Evolutionary conservation across 2,329 filamentous ascomycete genomes (phyloP).

Genomic region (Huntiella savannae): DNA sequence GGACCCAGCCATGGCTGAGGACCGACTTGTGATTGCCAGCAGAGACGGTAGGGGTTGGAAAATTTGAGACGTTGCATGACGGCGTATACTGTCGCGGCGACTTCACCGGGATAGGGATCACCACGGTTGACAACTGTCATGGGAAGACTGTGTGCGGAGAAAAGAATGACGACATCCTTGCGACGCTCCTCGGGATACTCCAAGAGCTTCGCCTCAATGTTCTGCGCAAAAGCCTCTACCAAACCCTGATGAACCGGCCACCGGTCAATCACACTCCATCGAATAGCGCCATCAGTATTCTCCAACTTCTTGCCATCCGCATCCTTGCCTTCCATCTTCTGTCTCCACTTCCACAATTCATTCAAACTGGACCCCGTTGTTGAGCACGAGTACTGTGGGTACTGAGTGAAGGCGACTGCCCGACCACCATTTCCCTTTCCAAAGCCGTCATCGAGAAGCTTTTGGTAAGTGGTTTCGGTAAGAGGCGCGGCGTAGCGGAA

Average conservation of each 20-base stretch:
- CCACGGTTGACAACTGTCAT: constrained; percentile 96
- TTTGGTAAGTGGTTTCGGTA: constrained; percentile 82
- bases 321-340: constrained; percentile 63
- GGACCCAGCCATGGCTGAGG: constrained; percentile 90
- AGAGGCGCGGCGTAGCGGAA: constrained; percentile 89
- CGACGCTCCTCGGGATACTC: constrained; percentile 70
- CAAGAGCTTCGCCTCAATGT: constrained; percentile 69
- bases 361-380: constrained; percentile 93
- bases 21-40: constrained; percentile 96
- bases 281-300: constrained; percentile 45
- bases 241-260: constrained; percentile 88
- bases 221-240: constrained; percentile 78
- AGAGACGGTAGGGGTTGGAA: constrained; percentile 77
- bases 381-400: constrained; percentile 95
- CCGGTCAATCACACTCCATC: constrained; percentile 94
- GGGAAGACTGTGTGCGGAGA: constrained; percentile 86
- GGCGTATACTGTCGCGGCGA: constrained; percentile 85
- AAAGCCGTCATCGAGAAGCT: constrained; percentile 72
- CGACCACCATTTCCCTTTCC: constrained; percentile 76
- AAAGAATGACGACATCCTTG: constrained; percentile 67
- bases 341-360: constrained; percentile 94
- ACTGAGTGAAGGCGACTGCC: constrained; percentile 93
- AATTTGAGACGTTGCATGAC: constrained; percentile 87
- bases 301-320: constrained; percentile 15
- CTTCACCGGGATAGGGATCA: constrained; percentile 87